phyloP scores from a whole-genome alignment of 1,139 yeast genomes.

The Spencermartinsiella ligniputridi region DNA sequence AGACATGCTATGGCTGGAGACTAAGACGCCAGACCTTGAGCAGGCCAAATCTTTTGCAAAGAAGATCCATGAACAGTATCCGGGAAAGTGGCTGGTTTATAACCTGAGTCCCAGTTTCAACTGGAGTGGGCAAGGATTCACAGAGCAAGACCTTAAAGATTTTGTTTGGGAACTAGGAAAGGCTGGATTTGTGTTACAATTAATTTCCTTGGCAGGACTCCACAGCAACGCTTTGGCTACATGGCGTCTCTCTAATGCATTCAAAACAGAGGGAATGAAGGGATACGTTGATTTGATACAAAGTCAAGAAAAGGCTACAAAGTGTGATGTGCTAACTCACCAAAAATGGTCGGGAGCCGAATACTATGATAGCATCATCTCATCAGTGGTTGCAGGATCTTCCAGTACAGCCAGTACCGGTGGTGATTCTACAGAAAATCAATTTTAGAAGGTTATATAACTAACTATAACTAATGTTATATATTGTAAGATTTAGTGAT shows the following conservation, averaged over 20 bases:
- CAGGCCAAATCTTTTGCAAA: slow-evolving; percentile 50
- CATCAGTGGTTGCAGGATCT: slow-evolving; percentile 44
- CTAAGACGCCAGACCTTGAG: slow-evolving; percentile 49
- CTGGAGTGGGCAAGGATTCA: slow-evolving; percentile 54
- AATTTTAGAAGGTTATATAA: slow-evolving; percentile 13
- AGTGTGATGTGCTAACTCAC: slow-evolving; percentile 52
- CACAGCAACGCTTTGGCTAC: slow-evolving; percentile 50
- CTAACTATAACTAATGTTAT: too few species aligned
- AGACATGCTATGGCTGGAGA: slow-evolving; percentile 56
- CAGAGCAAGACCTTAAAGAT: slow-evolving; percentile 41
- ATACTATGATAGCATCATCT: slow-evolving; percentile 45
- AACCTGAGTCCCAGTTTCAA: slow-evolving; percentile 57
- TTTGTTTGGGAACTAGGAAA: slow-evolving; percentile 54
- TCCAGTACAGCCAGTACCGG: slow-evolving; percentile 46
- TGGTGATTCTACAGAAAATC: slow-evolving; percentile 44
- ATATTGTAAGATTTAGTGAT: too few species aligned
- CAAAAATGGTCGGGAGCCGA: slow-evolving; percentile 60
- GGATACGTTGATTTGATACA: slow-evolving; percentile 54
- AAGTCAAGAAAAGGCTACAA: slow-evolving; percentile 40
- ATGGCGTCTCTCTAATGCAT: slow-evolving; percentile 45
- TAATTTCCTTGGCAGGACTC: slow-evolving; percentile 53
- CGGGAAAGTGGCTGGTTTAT: slow-evolving; percentile 54
- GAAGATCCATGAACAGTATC: slow-evolving; percentile 43
- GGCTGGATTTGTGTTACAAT: slow-evolving; percentile 50
- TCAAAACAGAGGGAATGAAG: slow-evolving; percentile 49